phyloP scores from a whole-genome alignment of 1,284 basidiomycete genomes.

The Fomitopsis palustris region DNA sequence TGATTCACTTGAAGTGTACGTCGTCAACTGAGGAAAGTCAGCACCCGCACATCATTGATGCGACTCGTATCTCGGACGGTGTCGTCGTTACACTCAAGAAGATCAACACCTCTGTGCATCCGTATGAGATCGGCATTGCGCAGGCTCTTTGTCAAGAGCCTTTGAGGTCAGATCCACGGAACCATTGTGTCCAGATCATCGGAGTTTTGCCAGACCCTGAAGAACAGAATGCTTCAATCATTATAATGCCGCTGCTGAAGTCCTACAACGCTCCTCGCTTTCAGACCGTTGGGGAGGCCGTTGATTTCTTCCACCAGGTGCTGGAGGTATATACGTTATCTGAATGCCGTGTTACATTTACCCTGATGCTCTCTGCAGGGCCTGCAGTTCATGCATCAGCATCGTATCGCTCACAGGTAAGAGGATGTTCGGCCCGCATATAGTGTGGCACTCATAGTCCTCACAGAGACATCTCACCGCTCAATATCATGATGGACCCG shows the following conservation, averaged over 20 bases:
- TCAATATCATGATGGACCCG: conserved; percentile 41
- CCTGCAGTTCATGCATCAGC: conserved; percentile 15
- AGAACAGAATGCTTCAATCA: conserved; percentile 11
- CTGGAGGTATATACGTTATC: conserved; percentile 18
- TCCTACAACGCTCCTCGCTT: conserved; percentile 18
- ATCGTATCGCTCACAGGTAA: conserved; percentile 18
- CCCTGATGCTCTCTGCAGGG: conserved; percentile 13
- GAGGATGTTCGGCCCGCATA: neutral
- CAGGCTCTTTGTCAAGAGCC: conserved; percentile 13
- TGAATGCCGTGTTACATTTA: neutral
- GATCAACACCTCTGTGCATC: conserved; percentile 3
- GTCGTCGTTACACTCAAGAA: conserved; percentile 19
- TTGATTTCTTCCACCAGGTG: conserved; percentile 25
- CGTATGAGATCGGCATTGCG: conserved; percentile 19
- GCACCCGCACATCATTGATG: conserved; percentile 18
- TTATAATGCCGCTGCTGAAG: conserved; percentile 27
- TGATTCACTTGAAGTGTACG: neutral
- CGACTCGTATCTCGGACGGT: conserved; percentile 18
- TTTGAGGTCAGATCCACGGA: conserved; percentile 15
- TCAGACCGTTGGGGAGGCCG: conserved; percentile 20
- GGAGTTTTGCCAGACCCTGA: conserved; percentile 19
- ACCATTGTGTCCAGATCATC: conserved; percentile 25
- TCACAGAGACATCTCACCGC: neutral
- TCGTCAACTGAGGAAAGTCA: neutral
- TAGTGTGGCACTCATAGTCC: neutral